A percentile compares a stretch with the other conserved stretches of the same genome.
Conservation (phyloP, 2,329 filamentous ascomycete genomes). For the Epichloe uncinata region DNA sequence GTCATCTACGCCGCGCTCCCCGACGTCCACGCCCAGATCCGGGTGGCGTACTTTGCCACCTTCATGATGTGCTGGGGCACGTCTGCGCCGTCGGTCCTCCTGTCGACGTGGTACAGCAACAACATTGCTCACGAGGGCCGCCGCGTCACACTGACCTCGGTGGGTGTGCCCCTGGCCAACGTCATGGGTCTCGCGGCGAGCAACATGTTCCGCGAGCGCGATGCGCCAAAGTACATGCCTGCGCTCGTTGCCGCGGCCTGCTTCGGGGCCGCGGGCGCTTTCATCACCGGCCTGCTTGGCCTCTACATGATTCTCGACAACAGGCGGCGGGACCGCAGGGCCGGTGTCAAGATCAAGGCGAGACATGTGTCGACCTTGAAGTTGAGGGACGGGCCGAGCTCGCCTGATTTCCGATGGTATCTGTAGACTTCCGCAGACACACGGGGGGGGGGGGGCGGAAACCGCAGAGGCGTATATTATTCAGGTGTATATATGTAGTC, state of each 20-base stretch:
- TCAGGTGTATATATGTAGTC: background rate
- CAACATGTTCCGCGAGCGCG: slow-evolving; percentile 53
- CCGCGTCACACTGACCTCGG: slow-evolving; percentile 54
- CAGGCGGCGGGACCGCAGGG: slow-evolving; percentile 37
- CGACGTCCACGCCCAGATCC: slow-evolving; percentile 44
- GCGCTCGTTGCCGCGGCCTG: slow-evolving; percentile 52
- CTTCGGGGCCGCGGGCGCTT: slow-evolving; percentile 47
- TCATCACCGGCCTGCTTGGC: slow-evolving; percentile 41
- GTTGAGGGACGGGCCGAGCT: slow-evolving; percentile 33
- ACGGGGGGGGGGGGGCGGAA: too few relatives aligned
- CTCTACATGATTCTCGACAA: slow-evolving; percentile 47
- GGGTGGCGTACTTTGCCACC: slow-evolving; percentile 59
- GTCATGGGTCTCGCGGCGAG: slow-evolving; percentile 59
- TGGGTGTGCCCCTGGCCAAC: slow-evolving; percentile 64
- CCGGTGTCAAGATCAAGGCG: slow-evolving; percentile 31
- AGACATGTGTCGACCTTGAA: slow-evolving; percentile 36
- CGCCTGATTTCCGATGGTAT: slow-evolving; percentile 39
- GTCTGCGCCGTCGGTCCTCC: slow-evolving; percentile 57
- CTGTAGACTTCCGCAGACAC: slow-evolving; percentile 12
- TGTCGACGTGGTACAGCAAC: slow-evolving; percentile 61
- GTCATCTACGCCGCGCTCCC: slow-evolving; percentile 63
- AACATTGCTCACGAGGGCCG: slow-evolving; percentile 67
- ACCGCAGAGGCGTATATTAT: background rate
- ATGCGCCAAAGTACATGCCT: slow-evolving; percentile 53
- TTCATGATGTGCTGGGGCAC: slow-evolving; percentile 81